Evolutionary conservation across 345 rosid genomes (phyloP), one percentile per base, ranked within the genome.

Genomic region (Stellera chamaejasme): DNA sequence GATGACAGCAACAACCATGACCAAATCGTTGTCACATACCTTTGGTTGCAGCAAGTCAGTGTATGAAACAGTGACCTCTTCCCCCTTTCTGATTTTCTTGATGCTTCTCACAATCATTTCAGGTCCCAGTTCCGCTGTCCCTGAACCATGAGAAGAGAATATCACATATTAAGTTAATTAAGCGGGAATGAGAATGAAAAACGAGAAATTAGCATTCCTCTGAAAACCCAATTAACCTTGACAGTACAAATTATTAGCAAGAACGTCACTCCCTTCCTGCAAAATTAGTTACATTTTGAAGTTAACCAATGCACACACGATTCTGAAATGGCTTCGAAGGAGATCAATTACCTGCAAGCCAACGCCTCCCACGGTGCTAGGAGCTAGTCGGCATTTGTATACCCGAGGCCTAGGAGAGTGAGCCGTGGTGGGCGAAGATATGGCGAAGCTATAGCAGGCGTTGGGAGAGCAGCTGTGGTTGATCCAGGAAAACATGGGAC

Each of bases 391-490:
- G 15, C 69, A 32, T 52, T 9, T 28, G 5, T 54, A 50, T 10
- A 13, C 19, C 3, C 53, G 51, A 11, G 60, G 66, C 36, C 28
- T 54, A 0, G 26, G 43, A 56, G 2, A 50, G 28, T 79, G 11
- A 8, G 64, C 39, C 16, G 67, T 39, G 45, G n/a, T 11, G 2
- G 84, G 60, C 5, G 79, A 36, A 16, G 77, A 64, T 49, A 79
- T 27, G 26, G 58, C 7, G 62, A 83, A 85, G n/a, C 95, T 66
- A 66, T 87, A 91, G 50, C 83, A 85, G 58, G 95, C 71, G 60
- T 85, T 87, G 6, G 98, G 89, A 54, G 96, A 83, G 53, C 98
- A 91, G 45, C 86, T 78, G 70, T 91, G 95, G 60, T 91, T 91
- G 69, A 91, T 83, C 96, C 91, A 91, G 5, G 98, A 91, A 78